Evolutionary conservation across 2,329 filamentous ascomycete species (phyloP), one percentile per base, ranked within the genome.

Genomic region (Sclerotinia borealis): DNA sequence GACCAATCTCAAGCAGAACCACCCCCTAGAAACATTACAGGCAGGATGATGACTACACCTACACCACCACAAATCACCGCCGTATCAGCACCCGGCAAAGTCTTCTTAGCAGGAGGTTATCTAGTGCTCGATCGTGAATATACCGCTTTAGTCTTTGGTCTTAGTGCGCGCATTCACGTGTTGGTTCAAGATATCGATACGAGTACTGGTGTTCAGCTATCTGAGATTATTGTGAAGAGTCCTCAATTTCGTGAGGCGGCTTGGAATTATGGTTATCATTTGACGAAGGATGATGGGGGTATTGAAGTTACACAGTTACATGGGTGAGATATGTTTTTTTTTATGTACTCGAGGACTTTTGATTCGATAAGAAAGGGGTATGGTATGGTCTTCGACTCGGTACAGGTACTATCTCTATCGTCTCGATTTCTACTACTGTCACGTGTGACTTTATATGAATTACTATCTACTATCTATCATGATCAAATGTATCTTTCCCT

Each of bases 21-120:
- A 47, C 17, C 37, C 36, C n/a, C n/a, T 11, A 36, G 22, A 19
- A 34, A 34, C 54, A 27, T 49, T 19, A 9, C 37, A 25, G 13
- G 7, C 48, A 47, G 8, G 17, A 55, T 55, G 31, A 47, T n/a
- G n/a, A n/a, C n/a, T n/a, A n/a, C n/a, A n/a, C n/a, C 49, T 39
- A 39, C 45, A n/a, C n/a, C 49, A 39, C 36, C 45, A 29, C 69
- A 67, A 64, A 48, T 66, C 6, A 74, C 72, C 1, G 73, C 71
- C 73, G 85, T 96, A 68, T 98, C 95, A 67, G 93, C 95, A 27
- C 95, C 95, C 22, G 95, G 95, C 70, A 99, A 99, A 80, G 95
- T 99, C 65, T 85, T 99, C 68, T 84, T 98, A 61, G 92, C 93
- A 4, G 95, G 95, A 67, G 95, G 95, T 66, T 99, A 98, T 77